These are phyloP conservation scores for Grosmannia penicillata DNA, from an alignment of 2,329 filamentous ascomycete genomes.

Conservation along the genomic window DNA sequence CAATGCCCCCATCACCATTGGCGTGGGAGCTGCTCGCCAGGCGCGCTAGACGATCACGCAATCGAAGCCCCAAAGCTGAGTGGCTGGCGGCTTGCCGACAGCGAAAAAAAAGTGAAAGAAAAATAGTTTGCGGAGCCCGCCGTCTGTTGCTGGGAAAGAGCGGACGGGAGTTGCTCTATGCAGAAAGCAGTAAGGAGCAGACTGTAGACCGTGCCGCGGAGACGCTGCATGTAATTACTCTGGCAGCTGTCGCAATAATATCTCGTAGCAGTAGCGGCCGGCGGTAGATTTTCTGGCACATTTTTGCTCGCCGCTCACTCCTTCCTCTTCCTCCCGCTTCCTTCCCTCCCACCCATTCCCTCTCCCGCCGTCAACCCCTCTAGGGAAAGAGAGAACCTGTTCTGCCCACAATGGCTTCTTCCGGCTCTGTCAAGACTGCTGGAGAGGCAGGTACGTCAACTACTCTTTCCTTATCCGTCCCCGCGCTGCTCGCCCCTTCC, in stretches of 20 bases:
- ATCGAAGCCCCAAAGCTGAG: slow-evolving; percentile 12
- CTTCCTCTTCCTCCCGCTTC: background rate
- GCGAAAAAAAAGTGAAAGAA: background rate
- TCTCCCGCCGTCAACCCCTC: background rate
- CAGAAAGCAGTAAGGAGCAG: too few species aligned
- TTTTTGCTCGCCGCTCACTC: slow-evolving; percentile 1
- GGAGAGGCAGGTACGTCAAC: slow-evolving; percentile 12
- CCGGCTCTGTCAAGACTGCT: slow-evolving; percentile 10
- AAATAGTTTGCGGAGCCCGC: background rate
- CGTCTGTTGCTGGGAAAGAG: background rate
- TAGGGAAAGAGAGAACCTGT: background rate
- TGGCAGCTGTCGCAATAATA: too few species aligned
- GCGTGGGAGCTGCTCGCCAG: slow-evolving; percentile 3
- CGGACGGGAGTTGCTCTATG: background rate
- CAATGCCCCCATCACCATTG: slow-evolving; percentile 1
- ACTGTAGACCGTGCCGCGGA: too few species aligned
- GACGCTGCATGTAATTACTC: too few species aligned
- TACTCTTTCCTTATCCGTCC: background rate
- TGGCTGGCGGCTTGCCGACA: slow-evolving; percentile 3
- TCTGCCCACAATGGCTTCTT: slow-evolving; percentile 10
- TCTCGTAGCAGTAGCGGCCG: background rate
- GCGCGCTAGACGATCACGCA: slow-evolving; percentile 19
- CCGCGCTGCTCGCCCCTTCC: slow-evolving; percentile 4
- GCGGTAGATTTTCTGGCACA: background rate
- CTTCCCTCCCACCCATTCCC: background rate